phyloP scores from a whole-genome alignment of 768 basidiomycete species.

The Phylloporus sp. region DNA sequence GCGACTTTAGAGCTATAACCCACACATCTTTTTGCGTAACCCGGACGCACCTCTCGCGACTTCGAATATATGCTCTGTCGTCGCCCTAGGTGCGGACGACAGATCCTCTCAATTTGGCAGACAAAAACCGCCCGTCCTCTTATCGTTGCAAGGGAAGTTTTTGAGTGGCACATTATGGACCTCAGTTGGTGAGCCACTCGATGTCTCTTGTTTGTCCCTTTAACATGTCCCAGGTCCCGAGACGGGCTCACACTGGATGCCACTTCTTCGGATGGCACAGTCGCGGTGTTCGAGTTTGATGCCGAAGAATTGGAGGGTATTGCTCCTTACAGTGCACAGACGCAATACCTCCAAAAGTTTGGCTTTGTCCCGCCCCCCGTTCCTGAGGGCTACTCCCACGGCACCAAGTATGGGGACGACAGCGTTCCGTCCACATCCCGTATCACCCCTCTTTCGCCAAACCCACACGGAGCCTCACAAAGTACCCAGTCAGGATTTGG shows the following conservation, averaged over 20 bases:
- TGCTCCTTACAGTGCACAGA: constrained; percentile 65
- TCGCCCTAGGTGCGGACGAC: constrained; percentile 92
- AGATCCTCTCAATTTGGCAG: constrained; percentile 93
- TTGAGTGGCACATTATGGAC: constrained; percentile 93
- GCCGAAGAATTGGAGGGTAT: constrained; percentile 77
- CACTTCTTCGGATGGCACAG: constrained; percentile 92
- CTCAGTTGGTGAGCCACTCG: constrained; percentile 74
- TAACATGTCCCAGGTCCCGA: constrained; percentile 60
- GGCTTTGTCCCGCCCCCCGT: constrained; percentile 64
- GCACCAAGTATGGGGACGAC: constrained; percentile 18
- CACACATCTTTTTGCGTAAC: constrained; percentile 86
- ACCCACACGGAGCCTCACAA: constrained; percentile 28
- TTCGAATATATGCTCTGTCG: constrained; percentile 84
- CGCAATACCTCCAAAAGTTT: constrained; percentile 77
- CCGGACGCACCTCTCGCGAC: constrained; percentile 61
- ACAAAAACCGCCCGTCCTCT: constrained; percentile 88
- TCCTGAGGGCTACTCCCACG: constrained; percentile 68
- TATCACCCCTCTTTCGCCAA: constrained; percentile 47
- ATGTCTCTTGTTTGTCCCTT: not conserved
- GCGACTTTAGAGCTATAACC: constrained; percentile 61
- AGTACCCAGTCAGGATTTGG: constrained; percentile 40
- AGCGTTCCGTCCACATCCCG: constrained; percentile 23
- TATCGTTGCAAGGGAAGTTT: constrained; percentile 90
- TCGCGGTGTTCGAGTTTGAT: constrained; percentile 84
- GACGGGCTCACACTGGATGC: constrained; percentile 92